A percentile compares a stretch with the other conserved stretches of the same genome.
Evolutionary conservation across 805 yeast genomes (phyloP).

Genomic region (Hanseniaspora mollemarum): DNA sequence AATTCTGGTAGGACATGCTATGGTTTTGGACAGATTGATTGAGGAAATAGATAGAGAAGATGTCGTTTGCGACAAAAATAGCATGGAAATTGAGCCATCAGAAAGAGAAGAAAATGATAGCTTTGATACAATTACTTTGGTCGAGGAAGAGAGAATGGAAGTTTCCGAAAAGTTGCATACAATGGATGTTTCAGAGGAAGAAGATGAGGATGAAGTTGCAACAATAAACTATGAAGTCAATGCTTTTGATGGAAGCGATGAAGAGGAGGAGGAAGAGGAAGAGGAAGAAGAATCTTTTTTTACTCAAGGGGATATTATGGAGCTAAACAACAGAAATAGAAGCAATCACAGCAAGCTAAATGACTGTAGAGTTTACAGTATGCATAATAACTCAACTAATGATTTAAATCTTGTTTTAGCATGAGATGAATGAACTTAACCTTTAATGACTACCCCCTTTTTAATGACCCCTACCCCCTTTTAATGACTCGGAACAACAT

Average conservation of each 20-base stretch:
- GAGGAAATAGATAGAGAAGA: slow-evolving; percentile 17
- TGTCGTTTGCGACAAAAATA: background rate
- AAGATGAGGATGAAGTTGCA: slow-evolving; percentile 2
- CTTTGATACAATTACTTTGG: background rate
- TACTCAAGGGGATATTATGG: background rate
- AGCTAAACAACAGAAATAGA: background rate
- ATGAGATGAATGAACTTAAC: no score
- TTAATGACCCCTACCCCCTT: background rate
- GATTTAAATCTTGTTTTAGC: background rate
- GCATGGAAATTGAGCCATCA: background rate
- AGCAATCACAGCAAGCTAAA: background rate
- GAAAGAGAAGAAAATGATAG: slow-evolving; percentile 2
- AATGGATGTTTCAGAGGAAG: background rate
- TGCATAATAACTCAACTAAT: background rate
- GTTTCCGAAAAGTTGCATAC: background rate
- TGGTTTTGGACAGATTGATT: slow-evolving; percentile 25
- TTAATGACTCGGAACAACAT: background rate
- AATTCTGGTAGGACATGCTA: slow-evolving; percentile 29
- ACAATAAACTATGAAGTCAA: background rate
- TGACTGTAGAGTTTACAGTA: background rate
- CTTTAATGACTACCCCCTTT: no score
- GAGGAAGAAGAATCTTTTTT: background rate
- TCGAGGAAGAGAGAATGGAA: background rate
- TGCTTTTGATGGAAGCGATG: background rate
- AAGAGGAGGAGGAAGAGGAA: background rate